These are phyloP conservation scores for Nepenthes mirabilis DNA, from an alignment of 148 eudicot species.

Conservation along the genomic window DNA sequence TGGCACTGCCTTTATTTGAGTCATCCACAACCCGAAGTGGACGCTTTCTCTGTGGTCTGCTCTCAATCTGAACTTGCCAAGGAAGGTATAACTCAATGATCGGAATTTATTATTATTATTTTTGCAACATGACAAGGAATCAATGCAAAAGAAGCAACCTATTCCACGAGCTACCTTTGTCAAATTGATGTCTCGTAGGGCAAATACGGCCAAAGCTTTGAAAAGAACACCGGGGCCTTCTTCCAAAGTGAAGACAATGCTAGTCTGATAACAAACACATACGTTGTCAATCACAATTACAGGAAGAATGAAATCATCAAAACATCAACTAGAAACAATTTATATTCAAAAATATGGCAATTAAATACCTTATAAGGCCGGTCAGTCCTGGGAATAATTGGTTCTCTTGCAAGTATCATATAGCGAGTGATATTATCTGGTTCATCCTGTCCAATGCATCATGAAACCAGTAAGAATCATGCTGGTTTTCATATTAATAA, in stretches of 20 bases:
- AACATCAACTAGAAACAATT: too few relatives aligned
- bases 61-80: slow-evolving; percentile 55
- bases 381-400: slow-evolving; percentile 61
- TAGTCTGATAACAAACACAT: slow-evolving; percentile 37
- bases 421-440: slow-evolving; percentile 71
- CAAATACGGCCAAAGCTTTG: slow-evolving; percentile 89
- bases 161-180: slow-evolving; percentile 43
- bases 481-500: neutral
- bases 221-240: slow-evolving; percentile 91
- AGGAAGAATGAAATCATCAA: too few relatives aligned
- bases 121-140: neutral
- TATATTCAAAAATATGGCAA: too few relatives aligned
- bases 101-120: neutral
- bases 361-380: slow-evolving; percentile 55
- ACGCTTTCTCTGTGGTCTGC: slow-evolving; percentile 80
- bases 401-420: slow-evolving; percentile 87
- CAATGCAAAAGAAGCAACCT: neutral
- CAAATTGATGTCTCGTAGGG: slow-evolving; percentile 70
- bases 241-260: slow-evolving; percentile 79
- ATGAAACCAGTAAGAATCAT: neutral
- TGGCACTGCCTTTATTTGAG: slow-evolving; percentile 70
- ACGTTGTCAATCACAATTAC: neutral
- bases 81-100: slow-evolving; percentile 3
- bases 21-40: slow-evolving; percentile 87
- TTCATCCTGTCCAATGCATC: slow-evolving; percentile 44